These are phyloP conservation scores for Endothia cerciana DNA, from an alignment of 2,329 filamentous ascomycete species.

Conservation along the genomic window DNA sequence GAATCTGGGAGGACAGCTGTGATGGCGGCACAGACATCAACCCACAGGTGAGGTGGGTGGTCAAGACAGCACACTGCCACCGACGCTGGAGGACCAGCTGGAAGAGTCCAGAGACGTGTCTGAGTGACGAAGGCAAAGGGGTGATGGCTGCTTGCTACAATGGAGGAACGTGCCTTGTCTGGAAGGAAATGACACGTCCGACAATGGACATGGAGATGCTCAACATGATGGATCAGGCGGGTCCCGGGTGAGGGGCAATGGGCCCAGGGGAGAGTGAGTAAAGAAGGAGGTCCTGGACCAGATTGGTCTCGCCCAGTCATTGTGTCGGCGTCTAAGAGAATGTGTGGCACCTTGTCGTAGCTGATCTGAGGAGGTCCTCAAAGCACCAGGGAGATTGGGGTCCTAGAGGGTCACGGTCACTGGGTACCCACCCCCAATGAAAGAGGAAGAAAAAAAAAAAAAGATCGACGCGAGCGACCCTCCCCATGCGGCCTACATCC, in stretches of 20 bases:
- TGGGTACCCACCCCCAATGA: constrained; percentile 3
- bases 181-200: background rate
- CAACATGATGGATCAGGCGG: background rate
- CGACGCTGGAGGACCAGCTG: too few species aligned
- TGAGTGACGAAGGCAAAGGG: too few species aligned
- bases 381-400: background rate
- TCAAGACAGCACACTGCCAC: background rate
- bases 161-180: background rate
- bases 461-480: constrained; percentile 10
- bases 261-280: background rate
- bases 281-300: background rate
- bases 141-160: background rate
- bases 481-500: background rate
- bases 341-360: background rate
- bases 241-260: constrained; percentile 2
- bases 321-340: background rate
- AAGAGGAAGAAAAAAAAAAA: background rate
- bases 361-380: constrained; percentile 11
- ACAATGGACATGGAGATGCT: background rate
- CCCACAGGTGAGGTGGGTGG: background rate
- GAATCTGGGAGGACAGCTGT: background rate
- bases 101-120: too few species aligned
- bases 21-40: background rate
- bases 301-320: constrained; percentile 4
- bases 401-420: constrained; percentile 5